Evolutionary conservation across 352 stramenopile species (phyloP), one percentile per base, ranked within the genome.

Genomic region (Pythium vanterpoolii): DNA sequence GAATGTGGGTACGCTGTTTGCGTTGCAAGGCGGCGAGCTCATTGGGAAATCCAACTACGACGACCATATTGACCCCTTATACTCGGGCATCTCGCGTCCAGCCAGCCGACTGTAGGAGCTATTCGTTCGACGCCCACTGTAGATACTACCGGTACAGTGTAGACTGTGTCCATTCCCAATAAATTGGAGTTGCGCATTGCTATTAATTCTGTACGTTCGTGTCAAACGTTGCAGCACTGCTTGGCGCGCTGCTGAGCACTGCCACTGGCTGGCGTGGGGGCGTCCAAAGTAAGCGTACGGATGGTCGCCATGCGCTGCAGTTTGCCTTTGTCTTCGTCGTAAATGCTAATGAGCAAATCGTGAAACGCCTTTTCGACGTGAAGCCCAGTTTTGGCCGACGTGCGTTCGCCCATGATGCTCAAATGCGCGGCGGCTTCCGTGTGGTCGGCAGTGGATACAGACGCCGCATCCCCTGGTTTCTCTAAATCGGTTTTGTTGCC

Each of bases 401-500:
- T 75, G 4, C 83, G 83, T 28, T 78, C 73, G 19, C 73, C 57
- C 53, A 88, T 70, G 21, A 91, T 57, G 1, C 66, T 62, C 27
- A 88, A 54, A 14, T 80, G 40, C 39, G 46, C 27, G 14, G 71
- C 77, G 6, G 76, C 71, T 3, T 65, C 50, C 10, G 83, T 68
- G 36, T 93, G 83, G 1, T 72, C 58, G 24, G 71, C 66, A 5
- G 48, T 33, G 0, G 71, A 60, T 13, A 90, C 76, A 26, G 74
- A 73, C 0, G 64, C 13, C 46, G 2, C 46, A 1, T 28, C 11
- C 27, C 26, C 16, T 21, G 34, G 21, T 31, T 31, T 46, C 34
- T 56, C 73, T 33, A 93, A 62, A 53, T 93, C 84, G 19, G 87
- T 64, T 43, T 93, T 93, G 47, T 93, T 93, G 57, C 82, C 84